phyloP scores from a whole-genome alignment of 2,329 filamentous ascomycete species.

The Botrytis fabae region DNA sequence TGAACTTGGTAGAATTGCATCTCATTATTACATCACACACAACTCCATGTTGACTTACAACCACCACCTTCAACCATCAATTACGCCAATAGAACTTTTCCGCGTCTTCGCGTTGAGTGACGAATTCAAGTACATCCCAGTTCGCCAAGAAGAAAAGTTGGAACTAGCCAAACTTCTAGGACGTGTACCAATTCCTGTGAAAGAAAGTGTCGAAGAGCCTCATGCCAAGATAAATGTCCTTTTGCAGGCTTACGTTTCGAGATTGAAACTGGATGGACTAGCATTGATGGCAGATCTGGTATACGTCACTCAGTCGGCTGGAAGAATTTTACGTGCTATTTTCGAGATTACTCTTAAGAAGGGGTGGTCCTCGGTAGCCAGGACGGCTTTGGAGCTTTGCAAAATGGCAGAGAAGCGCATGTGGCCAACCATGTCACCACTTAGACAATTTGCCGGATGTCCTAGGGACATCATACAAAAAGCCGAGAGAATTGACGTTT shows the following conservation, averaged over 20 bases:
- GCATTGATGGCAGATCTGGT: constrained; percentile 98
- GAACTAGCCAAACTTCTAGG: constrained; percentile 90
- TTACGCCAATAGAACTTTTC: constrained; percentile 94
- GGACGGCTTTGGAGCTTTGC: constrained; percentile 88
- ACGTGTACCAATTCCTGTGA: constrained; percentile 91
- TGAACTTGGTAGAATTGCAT: constrained; percentile 91
- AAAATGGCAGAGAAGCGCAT: constrained; percentile 99
- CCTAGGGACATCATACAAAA: constrained; percentile 86
- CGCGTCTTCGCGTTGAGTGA: constrained; percentile 93
- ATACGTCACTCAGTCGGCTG: constrained; percentile 96
- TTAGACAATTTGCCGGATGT: constrained; percentile 84
- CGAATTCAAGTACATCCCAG: constrained; percentile 98
- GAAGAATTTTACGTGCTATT: constrained; percentile 89
- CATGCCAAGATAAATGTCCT: constrained; percentile 98
- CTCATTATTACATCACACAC: constrained; percentile 97
- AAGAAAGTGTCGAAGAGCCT: constrained; percentile 94
- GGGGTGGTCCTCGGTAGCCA: constrained; percentile 91
- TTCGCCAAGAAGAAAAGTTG: constrained; percentile 95
- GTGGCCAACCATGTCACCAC: constrained; percentile 98
- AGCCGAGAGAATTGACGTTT: constrained; percentile 90
- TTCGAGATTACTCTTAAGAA: constrained; percentile 98
- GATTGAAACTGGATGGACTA: constrained; percentile 88
- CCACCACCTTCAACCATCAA: constrained; percentile 87
- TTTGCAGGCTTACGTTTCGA: constrained; percentile 92
- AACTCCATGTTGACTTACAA: constrained; percentile 98